Evolutionary conservation across 1,284 basidiomycete species (phyloP).

Genomic region (Cronartium quercuum): DNA sequence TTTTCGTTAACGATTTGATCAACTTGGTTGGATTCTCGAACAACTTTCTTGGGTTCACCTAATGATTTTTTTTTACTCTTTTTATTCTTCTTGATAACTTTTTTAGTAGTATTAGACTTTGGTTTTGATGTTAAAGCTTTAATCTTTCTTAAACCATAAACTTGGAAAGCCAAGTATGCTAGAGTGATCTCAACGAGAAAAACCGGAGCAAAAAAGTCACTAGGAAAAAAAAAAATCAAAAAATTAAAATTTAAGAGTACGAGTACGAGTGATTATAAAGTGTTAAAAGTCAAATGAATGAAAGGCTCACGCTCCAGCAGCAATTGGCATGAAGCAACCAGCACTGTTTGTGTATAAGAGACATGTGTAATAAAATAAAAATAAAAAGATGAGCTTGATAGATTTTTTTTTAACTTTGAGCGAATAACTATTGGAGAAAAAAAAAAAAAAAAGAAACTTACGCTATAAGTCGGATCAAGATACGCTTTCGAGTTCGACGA

Average conservation of each 20-base stretch:
- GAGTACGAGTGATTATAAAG: neutral
- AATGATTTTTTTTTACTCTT: neutral
- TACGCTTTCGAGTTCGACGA: conserved; percentile 12
- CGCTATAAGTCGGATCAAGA: conserved; percentile 16
- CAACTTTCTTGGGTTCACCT: neutral
- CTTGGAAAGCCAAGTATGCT: conserved; percentile 36
- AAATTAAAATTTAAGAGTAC: too few species aligned
- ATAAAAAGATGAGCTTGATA: too few species aligned
- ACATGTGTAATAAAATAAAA: neutral
- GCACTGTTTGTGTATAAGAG: conserved; percentile 5
- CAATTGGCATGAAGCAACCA: conserved; percentile 21
- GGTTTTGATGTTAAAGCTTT: neutral
- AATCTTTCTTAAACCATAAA: conserved; percentile 27
- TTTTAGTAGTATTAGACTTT: neutral
- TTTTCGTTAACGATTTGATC: too few species aligned
- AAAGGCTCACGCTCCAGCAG: conserved; percentile 22
- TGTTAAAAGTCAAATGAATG: too few species aligned
- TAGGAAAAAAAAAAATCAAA: neutral
- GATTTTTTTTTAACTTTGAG: too few species aligned
- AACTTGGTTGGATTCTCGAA: neutral
- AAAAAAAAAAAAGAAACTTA: too few species aligned
- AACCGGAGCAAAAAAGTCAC: conserved; percentile 37
- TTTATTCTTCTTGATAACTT: neutral
- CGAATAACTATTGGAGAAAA: too few species aligned
- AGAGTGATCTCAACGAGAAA: conserved; percentile 33